Conservation (phyloP, 306 rosid genomes). For the Ceratonia siliqua region DNA sequence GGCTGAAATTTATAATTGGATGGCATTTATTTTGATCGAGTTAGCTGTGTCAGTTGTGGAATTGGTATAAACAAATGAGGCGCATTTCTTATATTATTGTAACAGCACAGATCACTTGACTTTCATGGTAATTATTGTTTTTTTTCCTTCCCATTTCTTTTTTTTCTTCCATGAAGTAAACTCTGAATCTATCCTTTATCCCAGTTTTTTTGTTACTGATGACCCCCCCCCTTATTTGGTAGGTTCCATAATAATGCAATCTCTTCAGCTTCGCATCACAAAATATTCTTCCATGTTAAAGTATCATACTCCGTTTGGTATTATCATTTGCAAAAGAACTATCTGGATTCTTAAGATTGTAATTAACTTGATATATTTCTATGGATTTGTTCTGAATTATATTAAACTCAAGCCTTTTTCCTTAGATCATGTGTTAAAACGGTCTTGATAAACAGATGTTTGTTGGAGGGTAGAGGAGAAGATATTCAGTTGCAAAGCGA, state of each 20-base stretch:
- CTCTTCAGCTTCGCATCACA: background rate
- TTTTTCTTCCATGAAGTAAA: background rate
- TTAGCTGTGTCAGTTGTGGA: constrained; percentile 31
- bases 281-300: background rate
- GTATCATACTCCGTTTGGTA: background rate
- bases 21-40: constrained; percentile 26
- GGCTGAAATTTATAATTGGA: constrained; percentile 16
- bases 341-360: background rate
- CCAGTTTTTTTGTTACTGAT: background rate
- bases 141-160: background rate
- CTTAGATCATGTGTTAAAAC: background rate
- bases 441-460: background rate
- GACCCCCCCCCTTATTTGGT: background rate
- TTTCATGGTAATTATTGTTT: constrained; percentile 6
- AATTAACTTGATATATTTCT: background rate
- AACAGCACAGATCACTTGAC: constrained; percentile 4
- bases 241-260: background rate
- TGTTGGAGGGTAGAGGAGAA: constrained; percentile 19
- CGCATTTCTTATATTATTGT: constrained; percentile 30
- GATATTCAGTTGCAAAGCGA: constrained; percentile 20
- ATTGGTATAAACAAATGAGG: constrained; percentile 29
- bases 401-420: background rate
- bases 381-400: background rate
- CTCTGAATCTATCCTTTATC: background rate
- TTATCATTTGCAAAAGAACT: background rate